These are phyloP conservation scores for Nannizziopsis arthrosporioides DNA, from an alignment of 2,329 filamentous ascomycete genomes.

Conservation along the genomic window DNA sequence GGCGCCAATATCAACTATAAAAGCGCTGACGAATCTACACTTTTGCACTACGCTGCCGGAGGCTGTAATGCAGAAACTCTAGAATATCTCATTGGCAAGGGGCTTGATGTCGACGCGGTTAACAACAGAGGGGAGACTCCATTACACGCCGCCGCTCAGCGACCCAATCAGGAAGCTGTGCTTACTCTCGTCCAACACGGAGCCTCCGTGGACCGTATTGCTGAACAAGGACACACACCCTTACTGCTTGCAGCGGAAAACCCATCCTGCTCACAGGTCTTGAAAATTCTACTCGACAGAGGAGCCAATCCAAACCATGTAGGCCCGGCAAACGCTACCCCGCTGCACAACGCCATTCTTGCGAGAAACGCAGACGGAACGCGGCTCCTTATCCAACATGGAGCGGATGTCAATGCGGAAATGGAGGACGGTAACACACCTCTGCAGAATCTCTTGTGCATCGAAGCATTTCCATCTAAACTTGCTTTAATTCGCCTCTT, in stretches of 20 bases:
- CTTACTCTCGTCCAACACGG: conserved; percentile 3
- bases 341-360: conserved; percentile 1
- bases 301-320: conserved; percentile 3
- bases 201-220: background rate
- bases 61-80: background rate
- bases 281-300: background rate
- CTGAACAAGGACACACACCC: background rate
- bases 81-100: conserved; percentile 2
- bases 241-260: background rate
- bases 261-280: background rate
- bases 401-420: conserved; percentile 3
- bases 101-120: background rate
- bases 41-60: background rate
- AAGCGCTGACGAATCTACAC: background rate
- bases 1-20: conserved; percentile 5
- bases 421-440: conserved; percentile 1
- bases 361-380: background rate
- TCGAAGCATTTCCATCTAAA: background rate
- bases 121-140: background rate
- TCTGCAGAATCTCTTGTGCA: background rate
- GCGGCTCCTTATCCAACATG: conserved; percentile 4
- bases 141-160: background rate
- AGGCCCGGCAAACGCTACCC: background rate
- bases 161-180: background rate
- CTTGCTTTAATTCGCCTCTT: conserved; percentile 3